These are phyloP conservation scores for Byssochlamys sp. DNA, from an alignment of 2,329 filamentous ascomycete species.

Conservation along the genomic window DNA sequence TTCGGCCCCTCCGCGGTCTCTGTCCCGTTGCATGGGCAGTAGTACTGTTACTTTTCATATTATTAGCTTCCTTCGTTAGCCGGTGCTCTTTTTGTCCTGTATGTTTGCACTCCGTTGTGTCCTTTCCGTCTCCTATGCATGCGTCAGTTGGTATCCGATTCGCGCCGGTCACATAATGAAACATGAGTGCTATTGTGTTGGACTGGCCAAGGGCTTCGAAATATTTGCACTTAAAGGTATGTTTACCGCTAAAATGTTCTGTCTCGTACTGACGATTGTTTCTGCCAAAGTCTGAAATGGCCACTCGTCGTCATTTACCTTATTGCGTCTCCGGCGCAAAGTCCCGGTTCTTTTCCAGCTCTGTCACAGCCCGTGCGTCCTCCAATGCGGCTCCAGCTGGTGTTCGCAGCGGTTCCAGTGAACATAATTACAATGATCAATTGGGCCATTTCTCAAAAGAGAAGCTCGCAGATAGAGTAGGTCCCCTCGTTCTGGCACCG, in stretches of 20 bases:
- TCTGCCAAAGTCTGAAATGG: neutral
- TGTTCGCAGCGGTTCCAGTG: neutral
- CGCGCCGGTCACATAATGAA: constrained; percentile 13
- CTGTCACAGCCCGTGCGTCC: neutral
- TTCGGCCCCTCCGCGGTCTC: neutral
- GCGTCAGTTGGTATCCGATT: constrained; percentile 4
- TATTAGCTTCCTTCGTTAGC: neutral
- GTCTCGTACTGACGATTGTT: neutral
- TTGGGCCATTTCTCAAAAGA: constrained; percentile 33
- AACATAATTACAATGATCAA: constrained; percentile 12
- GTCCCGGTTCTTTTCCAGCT: constrained; percentile 7
- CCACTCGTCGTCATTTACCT: neutral
- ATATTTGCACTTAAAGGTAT: constrained; percentile 21
- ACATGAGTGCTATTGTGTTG: constrained; percentile 28
- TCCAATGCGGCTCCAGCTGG: neutral
- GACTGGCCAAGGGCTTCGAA: constrained; percentile 22
- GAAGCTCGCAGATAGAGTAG: constrained; percentile 35
- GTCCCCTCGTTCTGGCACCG: neutral
- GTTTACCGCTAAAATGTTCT: neutral
- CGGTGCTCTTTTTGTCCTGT: neutral
- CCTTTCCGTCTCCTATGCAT: constrained; percentile 8
- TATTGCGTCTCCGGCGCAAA: neutral
- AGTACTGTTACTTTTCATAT: neutral
- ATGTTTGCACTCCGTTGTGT: neutral
- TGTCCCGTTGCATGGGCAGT: neutral